Percentiles rank a stretch among this genome's conserved stretches.
Evolutionary conservation across 805 yeast species (phyloP).

Genomic region (Saccharomycopsis babjevae): DNA sequence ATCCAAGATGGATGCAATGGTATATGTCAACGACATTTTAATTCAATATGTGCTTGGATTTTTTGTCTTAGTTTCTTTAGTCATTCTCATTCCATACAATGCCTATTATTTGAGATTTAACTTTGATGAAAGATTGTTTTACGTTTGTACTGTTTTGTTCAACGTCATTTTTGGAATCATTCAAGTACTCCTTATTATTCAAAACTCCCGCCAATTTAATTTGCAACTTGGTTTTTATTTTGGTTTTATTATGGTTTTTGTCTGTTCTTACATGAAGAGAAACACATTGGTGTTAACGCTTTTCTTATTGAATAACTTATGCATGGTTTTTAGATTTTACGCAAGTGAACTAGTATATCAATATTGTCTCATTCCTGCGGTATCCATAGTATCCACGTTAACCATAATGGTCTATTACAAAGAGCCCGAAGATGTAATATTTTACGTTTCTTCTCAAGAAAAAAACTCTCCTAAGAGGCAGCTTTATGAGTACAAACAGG

Average conservation of each 20-base stretch:
- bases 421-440: background rate
- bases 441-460: background rate
- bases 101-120: background rate
- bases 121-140: conserved; percentile 4
- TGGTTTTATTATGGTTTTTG: conserved; percentile 9
- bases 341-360: conserved; percentile 2
- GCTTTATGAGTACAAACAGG: background rate
- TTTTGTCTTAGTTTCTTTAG: background rate
- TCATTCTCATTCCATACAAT: conserved; percentile 3
- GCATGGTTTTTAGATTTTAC: conserved; percentile 2
- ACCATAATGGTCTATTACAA: background rate
- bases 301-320: background rate
- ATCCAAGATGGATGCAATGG: conserved; percentile 4
- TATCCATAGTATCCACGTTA: conserved; percentile 8
- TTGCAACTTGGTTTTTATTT: conserved; percentile 4
- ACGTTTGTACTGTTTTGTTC: background rate
- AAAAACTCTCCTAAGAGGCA: background rate
- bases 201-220: background rate
- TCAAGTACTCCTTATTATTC: conserved; percentile 3
- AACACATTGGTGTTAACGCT: background rate
- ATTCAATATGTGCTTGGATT: conserved; percentile 6
- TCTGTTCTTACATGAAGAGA: conserved; percentile 2
- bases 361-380: conserved; percentile 3
- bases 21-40: background rate
- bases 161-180: conserved; percentile 10